phyloP scores from a whole-genome alignment of 129 eudicot genomes.

The Artemisia tridentata region DNA sequence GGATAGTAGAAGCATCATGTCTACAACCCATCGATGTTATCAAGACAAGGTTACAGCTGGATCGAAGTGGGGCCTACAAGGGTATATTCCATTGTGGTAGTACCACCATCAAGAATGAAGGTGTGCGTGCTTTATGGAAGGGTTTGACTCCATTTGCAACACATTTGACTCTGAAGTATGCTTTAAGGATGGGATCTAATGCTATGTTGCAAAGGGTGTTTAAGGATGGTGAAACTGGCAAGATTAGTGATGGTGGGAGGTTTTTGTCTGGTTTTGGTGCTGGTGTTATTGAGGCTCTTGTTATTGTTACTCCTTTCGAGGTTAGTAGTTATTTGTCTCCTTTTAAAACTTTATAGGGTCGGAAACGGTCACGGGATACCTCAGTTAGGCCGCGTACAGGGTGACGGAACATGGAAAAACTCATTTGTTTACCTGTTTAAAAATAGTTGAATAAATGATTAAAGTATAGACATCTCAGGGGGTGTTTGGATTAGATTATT shows the following conservation, averaged over 20 bases:
- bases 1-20: slow-evolving; percentile 73
- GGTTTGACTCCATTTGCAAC: slow-evolving; percentile 88
- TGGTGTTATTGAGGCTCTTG: slow-evolving; percentile 91
- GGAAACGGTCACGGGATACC: too few species aligned
- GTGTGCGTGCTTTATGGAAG: slow-evolving; percentile 89
- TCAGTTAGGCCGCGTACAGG: too few species aligned
- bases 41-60: slow-evolving; percentile 89
- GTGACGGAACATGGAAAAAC: too few species aligned
- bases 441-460: too few species aligned
- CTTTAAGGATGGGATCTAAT: slow-evolving; percentile 89
- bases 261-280: slow-evolving; percentile 85
- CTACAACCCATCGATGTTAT: slow-evolving; percentile 91
- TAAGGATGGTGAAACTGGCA: slow-evolving; percentile 66
- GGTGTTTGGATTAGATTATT: too few species aligned
- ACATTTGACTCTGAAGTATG: slow-evolving; percentile 81
- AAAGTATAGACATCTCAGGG: too few species aligned
- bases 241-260: slow-evolving; percentile 56
- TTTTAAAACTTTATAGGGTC: too few species aligned
- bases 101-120: slow-evolving; percentile 51
- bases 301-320: slow-evolving; percentile 93
- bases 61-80: slow-evolving; percentile 66
- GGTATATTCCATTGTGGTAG: slow-evolving; percentile 82
- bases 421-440: too few species aligned
- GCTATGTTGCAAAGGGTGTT: slow-evolving; percentile 66
- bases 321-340: slow-evolving; percentile 15